Evolutionary conservation across 768 basidiomycete species (phyloP).

Genomic region (Neoboletus magnificus): DNA sequence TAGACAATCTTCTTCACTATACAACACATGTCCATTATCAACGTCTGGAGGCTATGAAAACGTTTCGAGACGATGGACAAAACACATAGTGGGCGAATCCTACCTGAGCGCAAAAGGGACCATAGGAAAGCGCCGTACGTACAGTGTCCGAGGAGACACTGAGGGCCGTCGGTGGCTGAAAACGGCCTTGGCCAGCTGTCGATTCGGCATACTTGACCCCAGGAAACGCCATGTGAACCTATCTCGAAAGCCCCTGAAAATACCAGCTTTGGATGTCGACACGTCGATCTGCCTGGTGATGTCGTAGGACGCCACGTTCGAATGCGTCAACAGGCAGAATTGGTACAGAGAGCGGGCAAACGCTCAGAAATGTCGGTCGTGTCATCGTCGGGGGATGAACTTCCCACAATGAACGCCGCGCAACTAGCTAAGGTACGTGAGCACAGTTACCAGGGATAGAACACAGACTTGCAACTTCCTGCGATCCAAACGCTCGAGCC

Average conservation of each 20-base stretch:
- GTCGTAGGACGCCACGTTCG: conserved; percentile 19
- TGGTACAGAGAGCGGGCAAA: conserved; percentile 17
- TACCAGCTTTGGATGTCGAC: conserved; percentile 14
- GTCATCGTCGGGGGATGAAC: not conserved
- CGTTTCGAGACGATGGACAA: not conserved
- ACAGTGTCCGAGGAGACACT: not conserved
- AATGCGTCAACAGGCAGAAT: conserved; percentile 20
- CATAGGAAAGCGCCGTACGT: conserved; percentile 8
- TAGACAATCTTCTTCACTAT: conserved; percentile 19
- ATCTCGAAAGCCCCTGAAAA: conserved; percentile 18
- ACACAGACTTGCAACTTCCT: not conserved
- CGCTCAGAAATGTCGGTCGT: not conserved
- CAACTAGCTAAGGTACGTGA: not conserved
- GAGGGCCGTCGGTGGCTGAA: conserved; percentile 12
- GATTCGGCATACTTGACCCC: conserved; percentile 15
- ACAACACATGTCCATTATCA: conserved; percentile 8
- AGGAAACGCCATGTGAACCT: conserved; percentile 19
- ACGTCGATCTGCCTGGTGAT: conserved; percentile 12
- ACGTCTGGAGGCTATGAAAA: conserved; percentile 11
- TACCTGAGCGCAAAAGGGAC: conserved; percentile 20
- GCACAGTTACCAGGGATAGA: not conserved
- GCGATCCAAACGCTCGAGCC: conserved; percentile 5
- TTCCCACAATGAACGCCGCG: not conserved
- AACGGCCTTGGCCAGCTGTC: conserved; percentile 6
- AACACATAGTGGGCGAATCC: not conserved